Conservation (phyloP, 1,139 yeast species). For the Kazachstania sp. region DNA sequence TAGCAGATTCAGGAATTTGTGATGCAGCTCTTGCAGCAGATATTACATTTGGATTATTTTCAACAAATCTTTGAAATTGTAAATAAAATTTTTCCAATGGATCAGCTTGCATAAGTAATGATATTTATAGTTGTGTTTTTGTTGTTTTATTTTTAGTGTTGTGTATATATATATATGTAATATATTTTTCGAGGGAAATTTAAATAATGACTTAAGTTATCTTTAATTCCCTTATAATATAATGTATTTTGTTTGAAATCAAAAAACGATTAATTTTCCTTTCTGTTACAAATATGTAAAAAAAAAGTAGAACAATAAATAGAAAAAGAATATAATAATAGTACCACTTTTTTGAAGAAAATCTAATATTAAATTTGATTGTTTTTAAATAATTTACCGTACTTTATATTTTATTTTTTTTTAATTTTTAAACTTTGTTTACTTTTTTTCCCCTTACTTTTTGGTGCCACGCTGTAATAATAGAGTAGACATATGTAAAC, state of each 20-base stretch:
- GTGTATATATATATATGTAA: not conserved
- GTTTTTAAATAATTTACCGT: too few relatives aligned
- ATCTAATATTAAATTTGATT: too few relatives aligned
- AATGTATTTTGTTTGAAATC: too few relatives aligned
- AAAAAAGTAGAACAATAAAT: too few relatives aligned
- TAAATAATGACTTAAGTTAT: too few relatives aligned
- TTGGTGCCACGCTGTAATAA: not conserved
- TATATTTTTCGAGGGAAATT: too few relatives aligned
- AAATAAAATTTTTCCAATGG: constrained; percentile 36
- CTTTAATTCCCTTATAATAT: too few relatives aligned
- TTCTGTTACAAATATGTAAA: too few relatives aligned
- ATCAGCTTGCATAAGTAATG: constrained; percentile 11
- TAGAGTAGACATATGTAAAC: not conserved
- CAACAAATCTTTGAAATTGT: constrained; percentile 42
- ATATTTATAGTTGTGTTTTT: not conserved
- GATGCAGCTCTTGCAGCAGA: constrained; percentile 41
- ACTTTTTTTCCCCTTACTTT: not conserved
- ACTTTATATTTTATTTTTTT: too few relatives aligned
- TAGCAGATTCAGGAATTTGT: constrained; percentile 37
- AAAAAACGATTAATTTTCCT: too few relatives aligned
- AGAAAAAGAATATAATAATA: too few relatives aligned
- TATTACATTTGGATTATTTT: constrained; percentile 48
- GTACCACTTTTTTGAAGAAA: too few relatives aligned
- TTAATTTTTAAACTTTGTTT: not conserved
- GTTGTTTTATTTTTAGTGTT: constrained; percentile 4